A percentile compares a stretch with the other conserved stretches of the same genome.
These are phyloP conservation scores for Boletus subparvulus DNA, from an alignment of 768 basidiomycete species.

Conservation along the genomic window DNA sequence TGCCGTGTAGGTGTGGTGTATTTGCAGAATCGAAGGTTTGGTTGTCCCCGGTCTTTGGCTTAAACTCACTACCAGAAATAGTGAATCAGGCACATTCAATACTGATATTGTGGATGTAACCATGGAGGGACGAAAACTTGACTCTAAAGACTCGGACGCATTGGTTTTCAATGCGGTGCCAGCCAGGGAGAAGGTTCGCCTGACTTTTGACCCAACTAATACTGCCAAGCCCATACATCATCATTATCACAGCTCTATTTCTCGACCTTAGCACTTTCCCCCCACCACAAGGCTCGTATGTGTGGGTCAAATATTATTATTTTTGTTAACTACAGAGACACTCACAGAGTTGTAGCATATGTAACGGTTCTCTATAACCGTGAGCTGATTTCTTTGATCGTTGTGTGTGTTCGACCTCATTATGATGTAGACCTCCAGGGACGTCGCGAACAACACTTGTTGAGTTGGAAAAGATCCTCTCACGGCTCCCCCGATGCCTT, in stretches of 20 bases:
- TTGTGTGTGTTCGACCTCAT: neutral
- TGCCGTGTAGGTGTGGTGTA: too few relatives aligned
- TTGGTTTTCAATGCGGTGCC: too few relatives aligned
- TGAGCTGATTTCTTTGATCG: conserved; percentile 23
- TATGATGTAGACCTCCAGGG: conserved; percentile 38
- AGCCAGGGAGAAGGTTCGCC: too few relatives aligned
- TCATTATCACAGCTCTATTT: neutral
- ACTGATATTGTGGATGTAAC: too few relatives aligned
- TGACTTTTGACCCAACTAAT: too few relatives aligned
- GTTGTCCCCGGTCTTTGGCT: too few relatives aligned
- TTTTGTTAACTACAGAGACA: neutral
- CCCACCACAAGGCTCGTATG: conserved; percentile 16
- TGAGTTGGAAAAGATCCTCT: conserved; percentile 43
- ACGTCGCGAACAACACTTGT: conserved; percentile 24
- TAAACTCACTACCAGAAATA: too few relatives aligned
- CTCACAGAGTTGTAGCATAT: conserved; percentile 29
- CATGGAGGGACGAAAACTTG: too few relatives aligned
- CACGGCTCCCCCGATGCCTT: conserved; percentile 43
- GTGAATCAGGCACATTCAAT: too few relatives aligned
- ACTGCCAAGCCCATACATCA: neutral
- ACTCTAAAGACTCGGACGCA: too few relatives aligned
- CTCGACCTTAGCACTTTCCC: neutral
- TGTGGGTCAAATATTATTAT: conserved; percentile 16
- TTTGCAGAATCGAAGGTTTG: too few relatives aligned
- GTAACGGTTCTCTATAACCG: conserved; percentile 47